phyloP scores from a whole-genome alignment of 2,329 filamentous ascomycete genomes.

The Fusarium armeniacum region DNA sequence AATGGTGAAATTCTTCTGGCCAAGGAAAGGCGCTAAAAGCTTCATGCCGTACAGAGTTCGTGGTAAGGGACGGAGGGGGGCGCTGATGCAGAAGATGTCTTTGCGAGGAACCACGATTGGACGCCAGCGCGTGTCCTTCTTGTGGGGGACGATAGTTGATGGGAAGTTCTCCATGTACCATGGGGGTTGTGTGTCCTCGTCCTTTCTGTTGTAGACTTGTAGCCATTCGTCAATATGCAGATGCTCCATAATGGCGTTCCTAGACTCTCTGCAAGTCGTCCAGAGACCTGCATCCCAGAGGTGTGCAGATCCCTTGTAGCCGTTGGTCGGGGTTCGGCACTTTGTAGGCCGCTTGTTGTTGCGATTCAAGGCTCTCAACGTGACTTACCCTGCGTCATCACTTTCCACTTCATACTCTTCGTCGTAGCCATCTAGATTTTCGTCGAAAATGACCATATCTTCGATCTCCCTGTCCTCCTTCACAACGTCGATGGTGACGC shows the following conservation, averaged over 20 bases:
- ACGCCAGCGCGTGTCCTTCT: not conserved
- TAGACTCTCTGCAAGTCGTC: slow-evolving; percentile 21
- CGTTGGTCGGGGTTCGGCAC: not conserved
- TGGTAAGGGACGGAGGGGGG: accelerated
- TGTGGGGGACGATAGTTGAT: not conserved
- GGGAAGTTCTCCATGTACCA: not conserved
- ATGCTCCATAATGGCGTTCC: not conserved
- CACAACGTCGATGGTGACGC: not conserved
- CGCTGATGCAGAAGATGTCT: slow-evolving; percentile 8
- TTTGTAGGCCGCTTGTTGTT: accelerated
- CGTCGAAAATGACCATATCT: not conserved
- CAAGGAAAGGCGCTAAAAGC: not conserved
- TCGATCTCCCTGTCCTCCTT: not conserved
- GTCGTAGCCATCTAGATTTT: not conserved
- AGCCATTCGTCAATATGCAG: accelerated
- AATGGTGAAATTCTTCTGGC: not conserved
- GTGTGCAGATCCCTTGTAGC: not conserved
- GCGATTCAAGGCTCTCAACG: not conserved
- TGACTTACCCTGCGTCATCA: not conserved
- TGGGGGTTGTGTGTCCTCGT: accelerated
- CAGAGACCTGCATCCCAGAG: slow-evolving; percentile 25
- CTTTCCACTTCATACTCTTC: not conserved
- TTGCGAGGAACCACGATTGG: not conserved
- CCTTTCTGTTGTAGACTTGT: too few relatives aligned
- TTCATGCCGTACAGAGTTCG: not conserved